Evolutionary conservation across 2,329 filamentous ascomycete species (phyloP).

Genomic region (Epichloe elymi): DNA sequence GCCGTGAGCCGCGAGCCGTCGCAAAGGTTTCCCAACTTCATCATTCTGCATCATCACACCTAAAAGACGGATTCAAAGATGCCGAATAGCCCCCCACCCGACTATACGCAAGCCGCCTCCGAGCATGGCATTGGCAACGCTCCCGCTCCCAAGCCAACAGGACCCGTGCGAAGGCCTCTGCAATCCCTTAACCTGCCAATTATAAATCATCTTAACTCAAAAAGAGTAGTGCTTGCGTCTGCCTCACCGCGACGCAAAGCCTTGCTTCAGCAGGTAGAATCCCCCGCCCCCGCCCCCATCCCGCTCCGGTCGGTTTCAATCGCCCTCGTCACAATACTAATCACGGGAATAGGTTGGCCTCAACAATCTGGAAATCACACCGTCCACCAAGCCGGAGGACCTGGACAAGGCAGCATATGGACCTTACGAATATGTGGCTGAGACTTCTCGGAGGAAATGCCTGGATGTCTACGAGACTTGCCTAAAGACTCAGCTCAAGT

Average conservation of each 20-base stretch:
- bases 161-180: slow-evolving; percentile 35
- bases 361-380: slow-evolving; percentile 67
- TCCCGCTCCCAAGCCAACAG: slow-evolving; percentile 13
- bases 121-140: slow-evolving; percentile 22
- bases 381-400: slow-evolving; percentile 75
- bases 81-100: slow-evolving; percentile 25
- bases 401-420: slow-evolving; percentile 61
- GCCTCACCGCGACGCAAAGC: slow-evolving; percentile 74
- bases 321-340: slow-evolving; percentile 6
- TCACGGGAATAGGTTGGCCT: slow-evolving; percentile 52
- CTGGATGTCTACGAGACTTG: slow-evolving; percentile 51
- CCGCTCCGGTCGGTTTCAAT: not conserved
- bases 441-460: slow-evolving; percentile 75
- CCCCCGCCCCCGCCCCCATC: no score
- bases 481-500: slow-evolving; percentile 28
- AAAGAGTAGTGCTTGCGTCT: slow-evolving; percentile 80
- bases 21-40: not conserved
- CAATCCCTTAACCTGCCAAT: slow-evolving; percentile 69
- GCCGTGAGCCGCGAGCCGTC: not conserved
- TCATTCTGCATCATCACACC: slow-evolving; percentile 1
- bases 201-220: slow-evolving; percentile 60
- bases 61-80: not conserved
- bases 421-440: slow-evolving; percentile 82
- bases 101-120: slow-evolving; percentile 29
- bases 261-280: slow-evolving; percentile 55